Conservation (phyloP, 371 early-diverging fungal genomes). For the Choanephora cucurbitarum region DNA sequence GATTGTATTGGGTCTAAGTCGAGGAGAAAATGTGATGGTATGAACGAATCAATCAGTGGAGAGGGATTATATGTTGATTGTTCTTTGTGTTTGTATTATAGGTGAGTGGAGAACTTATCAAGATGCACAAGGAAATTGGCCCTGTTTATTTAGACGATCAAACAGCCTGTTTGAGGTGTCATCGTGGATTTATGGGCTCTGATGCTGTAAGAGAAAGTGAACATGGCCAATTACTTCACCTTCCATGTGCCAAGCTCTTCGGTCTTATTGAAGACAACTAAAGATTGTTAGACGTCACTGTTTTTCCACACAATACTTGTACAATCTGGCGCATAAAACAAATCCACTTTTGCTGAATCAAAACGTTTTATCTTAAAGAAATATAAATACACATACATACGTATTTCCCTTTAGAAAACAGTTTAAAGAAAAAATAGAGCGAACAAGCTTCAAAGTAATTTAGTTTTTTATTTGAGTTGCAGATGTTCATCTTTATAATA, state of each 20-base stretch:
- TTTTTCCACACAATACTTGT: too few species aligned
- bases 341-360: too few species aligned
- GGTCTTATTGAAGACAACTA: conserved; percentile 25
- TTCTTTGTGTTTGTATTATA: conserved; percentile 12
- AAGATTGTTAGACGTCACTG: too few species aligned
- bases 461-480: too few species aligned
- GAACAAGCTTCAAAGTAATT: too few species aligned
- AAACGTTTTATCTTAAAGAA: too few species aligned
- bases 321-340: too few species aligned
- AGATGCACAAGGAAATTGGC: conserved; percentile 49
- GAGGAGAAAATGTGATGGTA: conserved; percentile 67
- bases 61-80: too few species aligned
- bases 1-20: conserved; percentile 56
- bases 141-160: conserved; percentile 49
- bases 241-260: conserved; percentile 52
- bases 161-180: conserved; percentile 53
- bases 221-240: conserved; percentile 52
- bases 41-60: background rate
- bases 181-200: conserved; percentile 47
- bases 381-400: too few species aligned
- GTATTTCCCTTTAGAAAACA: too few species aligned
- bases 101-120: conserved; percentile 46
- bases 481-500: too few species aligned
- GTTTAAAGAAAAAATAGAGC: too few species aligned
- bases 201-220: conserved; percentile 53